Evolutionary conservation across 2,329 filamentous ascomycete species (phyloP).

Genomic region (Didymella arachidicola): DNA sequence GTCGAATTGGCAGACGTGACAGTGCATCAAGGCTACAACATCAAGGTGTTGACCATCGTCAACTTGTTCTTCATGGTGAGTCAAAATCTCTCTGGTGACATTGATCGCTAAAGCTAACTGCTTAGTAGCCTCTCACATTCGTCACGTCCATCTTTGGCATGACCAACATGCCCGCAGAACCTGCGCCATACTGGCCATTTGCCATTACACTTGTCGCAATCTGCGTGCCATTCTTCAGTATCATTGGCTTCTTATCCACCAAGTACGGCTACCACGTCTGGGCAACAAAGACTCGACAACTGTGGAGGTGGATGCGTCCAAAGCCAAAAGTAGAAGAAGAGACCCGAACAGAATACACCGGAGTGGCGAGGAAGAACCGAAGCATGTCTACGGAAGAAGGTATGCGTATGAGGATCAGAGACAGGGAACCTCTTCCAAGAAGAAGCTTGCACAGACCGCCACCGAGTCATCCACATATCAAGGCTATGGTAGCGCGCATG

Average conservation of each 20-base stretch:
- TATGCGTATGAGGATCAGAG: constrained; percentile 35
- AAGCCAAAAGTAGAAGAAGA: constrained; percentile 20
- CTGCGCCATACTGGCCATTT: constrained; percentile 50
- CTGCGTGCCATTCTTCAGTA: constrained; percentile 57
- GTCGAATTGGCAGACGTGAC: constrained; percentile 63
- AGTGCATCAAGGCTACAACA: constrained; percentile 67
- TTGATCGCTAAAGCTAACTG: background rate
- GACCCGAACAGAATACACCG: constrained; percentile 18
- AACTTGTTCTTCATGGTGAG: constrained; percentile 64
- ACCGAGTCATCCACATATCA: constrained; percentile 41
- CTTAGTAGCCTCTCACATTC: constrained; percentile 61
- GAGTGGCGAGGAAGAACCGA: constrained; percentile 25
- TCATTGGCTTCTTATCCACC: constrained; percentile 56
- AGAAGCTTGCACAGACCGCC: constrained; percentile 22
- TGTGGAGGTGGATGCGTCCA: constrained; percentile 40
- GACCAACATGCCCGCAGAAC: constrained; percentile 55
- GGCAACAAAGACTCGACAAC: constrained; percentile 39
- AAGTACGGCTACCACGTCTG: constrained; percentile 51
- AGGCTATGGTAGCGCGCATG: constrained; percentile 40
- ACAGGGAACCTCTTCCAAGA: constrained; percentile 11
- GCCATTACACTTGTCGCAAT: constrained; percentile 53
- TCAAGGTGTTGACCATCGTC: constrained; percentile 65
- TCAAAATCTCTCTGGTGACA: background rate
- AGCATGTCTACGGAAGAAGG: constrained; percentile 41
- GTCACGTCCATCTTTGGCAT: constrained; percentile 67